Conservation (phyloP, 129 eudicot species). For the Helichrysum umbraculigerum region DNA sequence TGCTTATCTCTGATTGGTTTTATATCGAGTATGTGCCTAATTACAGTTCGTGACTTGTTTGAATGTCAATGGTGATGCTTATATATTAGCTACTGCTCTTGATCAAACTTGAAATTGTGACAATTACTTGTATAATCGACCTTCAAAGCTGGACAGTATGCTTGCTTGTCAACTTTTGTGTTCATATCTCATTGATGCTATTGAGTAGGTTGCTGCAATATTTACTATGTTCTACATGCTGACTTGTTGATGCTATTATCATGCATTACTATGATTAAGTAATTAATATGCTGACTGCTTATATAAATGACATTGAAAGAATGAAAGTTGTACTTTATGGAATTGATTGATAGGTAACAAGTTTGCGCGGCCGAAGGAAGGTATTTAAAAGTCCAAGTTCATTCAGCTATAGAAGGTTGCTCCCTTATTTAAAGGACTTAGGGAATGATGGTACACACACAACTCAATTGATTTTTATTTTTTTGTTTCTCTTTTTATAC, state of each 20-base stretch:
- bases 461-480: neutral
- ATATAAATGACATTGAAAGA: neutral
- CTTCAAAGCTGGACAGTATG: neutral
- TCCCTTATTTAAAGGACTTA: constrained; percentile 53
- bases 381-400: constrained; percentile 58
- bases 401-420: constrained; percentile 66
- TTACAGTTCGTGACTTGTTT: neutral
- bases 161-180: neutral
- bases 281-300: neutral
- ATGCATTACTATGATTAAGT: neutral
- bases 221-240: neutral
- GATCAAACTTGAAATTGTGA: neutral
- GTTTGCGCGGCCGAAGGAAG: constrained; percentile 38
- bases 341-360: constrained; percentile 36
- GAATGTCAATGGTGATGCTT: neutral
- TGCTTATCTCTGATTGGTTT: neutral
- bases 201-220: neutral
- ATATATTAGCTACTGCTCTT: neutral
- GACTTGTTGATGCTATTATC: neutral
- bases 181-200: neutral
- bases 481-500: neutral
- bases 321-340: neutral
- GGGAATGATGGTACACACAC: constrained; percentile 38
- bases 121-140: neutral
- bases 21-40: neutral